These are phyloP conservation scores for Mycena floridula DNA, from an alignment of 768 basidiomycete species.

Conservation along the genomic window DNA sequence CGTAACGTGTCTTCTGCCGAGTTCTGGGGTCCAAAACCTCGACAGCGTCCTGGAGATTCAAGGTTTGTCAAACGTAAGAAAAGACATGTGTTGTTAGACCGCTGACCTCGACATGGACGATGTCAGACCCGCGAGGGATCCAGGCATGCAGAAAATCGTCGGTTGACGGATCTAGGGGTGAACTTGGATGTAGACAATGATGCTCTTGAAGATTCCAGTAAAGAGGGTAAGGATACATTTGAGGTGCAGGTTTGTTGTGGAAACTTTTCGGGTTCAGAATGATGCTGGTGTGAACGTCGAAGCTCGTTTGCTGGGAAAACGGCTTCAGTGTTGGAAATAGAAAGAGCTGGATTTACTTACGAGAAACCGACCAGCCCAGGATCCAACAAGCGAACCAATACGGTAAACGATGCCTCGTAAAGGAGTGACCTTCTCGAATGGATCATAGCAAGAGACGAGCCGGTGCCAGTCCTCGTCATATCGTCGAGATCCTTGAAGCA, in stretches of 20 bases:
- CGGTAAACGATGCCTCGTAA: slow-evolving; percentile 35
- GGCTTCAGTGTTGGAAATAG: slow-evolving; percentile 1
- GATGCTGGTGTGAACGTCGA: slow-evolving; percentile 14
- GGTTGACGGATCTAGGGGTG: slow-evolving; percentile 27
- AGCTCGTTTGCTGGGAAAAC: slow-evolving; percentile 13
- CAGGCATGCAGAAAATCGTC: slow-evolving; percentile 43
- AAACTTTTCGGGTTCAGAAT: slow-evolving; percentile 16
- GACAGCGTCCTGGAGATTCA: slow-evolving; percentile 28
- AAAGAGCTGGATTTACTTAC: slow-evolving; percentile 21
- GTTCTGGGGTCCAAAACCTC: slow-evolving; percentile 36
- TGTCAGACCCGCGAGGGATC: slow-evolving; percentile 31
- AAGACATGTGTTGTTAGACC: too few relatives aligned
- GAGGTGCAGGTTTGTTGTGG: slow-evolving; percentile 14
- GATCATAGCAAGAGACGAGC: slow-evolving; percentile 34
- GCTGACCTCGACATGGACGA: slow-evolving; percentile 29
- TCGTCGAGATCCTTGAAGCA: slow-evolving; percentile 14
- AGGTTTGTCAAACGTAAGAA: not conserved
- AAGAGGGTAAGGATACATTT: slow-evolving; percentile 28
- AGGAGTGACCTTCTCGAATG: slow-evolving; percentile 26
- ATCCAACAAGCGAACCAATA: slow-evolving; percentile 37
- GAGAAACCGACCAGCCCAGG: slow-evolving; percentile 41
- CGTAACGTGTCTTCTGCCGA: slow-evolving; percentile 33
- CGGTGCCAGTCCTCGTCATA: slow-evolving; percentile 47
- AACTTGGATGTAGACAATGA: slow-evolving; percentile 34
- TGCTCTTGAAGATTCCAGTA: slow-evolving; percentile 39